Base-by-base conservation (phyloP, 169 alveolate species). In the Babesia gibsoni region DNA sequence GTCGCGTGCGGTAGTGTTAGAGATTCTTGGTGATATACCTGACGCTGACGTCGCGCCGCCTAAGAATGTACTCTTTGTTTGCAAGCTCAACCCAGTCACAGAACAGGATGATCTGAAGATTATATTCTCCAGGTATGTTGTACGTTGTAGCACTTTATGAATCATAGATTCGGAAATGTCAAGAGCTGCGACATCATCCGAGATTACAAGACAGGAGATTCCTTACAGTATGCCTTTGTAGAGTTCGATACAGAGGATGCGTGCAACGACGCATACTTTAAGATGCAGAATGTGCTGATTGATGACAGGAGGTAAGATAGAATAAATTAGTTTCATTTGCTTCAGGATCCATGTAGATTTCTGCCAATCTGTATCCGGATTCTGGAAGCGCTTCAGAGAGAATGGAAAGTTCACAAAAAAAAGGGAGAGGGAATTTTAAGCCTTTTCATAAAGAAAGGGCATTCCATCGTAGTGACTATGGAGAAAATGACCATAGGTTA, bases 11-110 rank as follows among this genome's bases (percentile, higher is more conserved):
- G 94, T 95, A 12, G 94, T 96, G 5, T 90, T 98, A 67, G 98
- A 96, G 87, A 93, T 98, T 52, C 75, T 97, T 35, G 99, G 98
- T 20, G 99, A 98, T 82, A 83, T 98, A 14, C 99, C 99, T 7
- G 98, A 96, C 84, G 99, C 99, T 29, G 99, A 98, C 67, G 88
- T 95, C 46, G 95, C 94, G 54, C 99, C 99, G 10, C 99, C 99
- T 18, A 98, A 98, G 64, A 96, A 95, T 66, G 97, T 96, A 29
- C 91, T 98, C 6, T 98, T 97, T 88, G 98, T 98, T 18, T 97
- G 99, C 59, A 95, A 96, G 84, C 84, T 98, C 67, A 97, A 98
- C 73, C 99, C 99, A 0, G 95, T 94, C 12, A 97, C 99, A 1
- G 94, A 95, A 68, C 99, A 96, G 33, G 95, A 93, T 8, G 99